phyloP scores from a whole-genome alignment of 495 filamentous ascomycete genomes.

The Penicillium ochrochloron region DNA sequence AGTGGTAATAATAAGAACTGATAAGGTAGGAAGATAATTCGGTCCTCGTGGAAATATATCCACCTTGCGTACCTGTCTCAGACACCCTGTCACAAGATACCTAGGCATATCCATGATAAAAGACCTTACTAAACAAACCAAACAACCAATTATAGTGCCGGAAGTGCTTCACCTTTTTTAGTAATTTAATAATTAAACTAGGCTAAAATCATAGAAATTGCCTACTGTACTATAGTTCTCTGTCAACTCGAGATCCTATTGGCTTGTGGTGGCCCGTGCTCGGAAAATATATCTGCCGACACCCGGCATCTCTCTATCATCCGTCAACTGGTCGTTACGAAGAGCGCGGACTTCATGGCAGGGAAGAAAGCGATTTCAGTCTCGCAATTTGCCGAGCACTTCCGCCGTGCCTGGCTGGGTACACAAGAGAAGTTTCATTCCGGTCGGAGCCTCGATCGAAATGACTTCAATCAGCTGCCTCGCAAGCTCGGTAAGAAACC shows the following conservation, averaged over 20 bases:
- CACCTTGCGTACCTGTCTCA: too few species aligned
- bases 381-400: slow-evolving; percentile 56
- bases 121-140: too few species aligned
- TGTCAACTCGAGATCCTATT: not conserved
- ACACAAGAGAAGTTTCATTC: slow-evolving; percentile 24
- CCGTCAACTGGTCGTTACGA: slow-evolving; percentile 9
- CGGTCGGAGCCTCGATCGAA: slow-evolving; percentile 9
- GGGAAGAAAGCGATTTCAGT: slow-evolving; percentile 46
- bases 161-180: too few species aligned
- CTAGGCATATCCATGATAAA: too few species aligned
- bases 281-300: slow-evolving; percentile 31
- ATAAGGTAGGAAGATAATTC: too few species aligned
- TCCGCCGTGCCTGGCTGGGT: slow-evolving; percentile 55
- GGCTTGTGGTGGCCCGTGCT: not conserved
- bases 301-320: not conserved
- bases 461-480: slow-evolving; percentile 15
- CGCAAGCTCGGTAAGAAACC: slow-evolving; percentile 21
- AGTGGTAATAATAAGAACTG: too few species aligned
- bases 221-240: not conserved
- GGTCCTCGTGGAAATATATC: too few species aligned
- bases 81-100: too few species aligned
- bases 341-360: slow-evolving; percentile 18
- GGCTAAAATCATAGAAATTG: not conserved
- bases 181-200: not conserved
- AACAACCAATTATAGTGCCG: too few species aligned